These are phyloP conservation scores for Mycosphaerella arachidis DNA, from an alignment of 2,329 filamentous ascomycete species.

Conservation along the genomic window DNA sequence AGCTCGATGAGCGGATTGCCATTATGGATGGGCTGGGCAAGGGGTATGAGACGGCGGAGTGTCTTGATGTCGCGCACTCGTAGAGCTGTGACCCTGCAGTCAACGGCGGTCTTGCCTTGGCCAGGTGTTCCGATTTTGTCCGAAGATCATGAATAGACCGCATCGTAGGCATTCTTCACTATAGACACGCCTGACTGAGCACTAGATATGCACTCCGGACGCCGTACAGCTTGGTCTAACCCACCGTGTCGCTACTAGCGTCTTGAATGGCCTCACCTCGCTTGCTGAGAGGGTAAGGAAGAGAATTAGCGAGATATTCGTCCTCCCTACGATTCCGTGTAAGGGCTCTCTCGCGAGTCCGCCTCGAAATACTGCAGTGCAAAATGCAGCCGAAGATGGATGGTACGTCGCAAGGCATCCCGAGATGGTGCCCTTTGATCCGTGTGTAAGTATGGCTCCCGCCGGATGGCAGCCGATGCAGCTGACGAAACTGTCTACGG, in stretches of 20 bases:
- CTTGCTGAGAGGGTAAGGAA: too few relatives aligned
- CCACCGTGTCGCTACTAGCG: too few relatives aligned
- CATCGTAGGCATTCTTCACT: too few relatives aligned
- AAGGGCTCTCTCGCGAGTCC: not conserved
- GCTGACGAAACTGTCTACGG: not conserved
- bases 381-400: not conserved
- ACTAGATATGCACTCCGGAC: conserved; percentile 2
- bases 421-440: not conserved
- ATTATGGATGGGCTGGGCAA: conserved; percentile 47
- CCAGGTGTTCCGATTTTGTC: not conserved
- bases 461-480: not conserved
- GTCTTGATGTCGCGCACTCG: conserved; percentile 43
- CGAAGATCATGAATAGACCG: not conserved
- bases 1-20: conserved; percentile 37
- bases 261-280: too few relatives aligned
- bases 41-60: conserved; percentile 35
- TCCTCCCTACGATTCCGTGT: not conserved
- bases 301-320: too few relatives aligned
- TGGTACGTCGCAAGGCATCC: not conserved
- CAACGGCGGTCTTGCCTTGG: not conserved
- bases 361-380: not conserved
- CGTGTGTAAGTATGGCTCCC: not conserved
- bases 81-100: not conserved
- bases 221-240: not conserved
- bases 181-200: not conserved